These are phyloP conservation scores for Mycena albidolilacea DNA, from an alignment of 768 basidiomycete genomes.

Conservation along the genomic window DNA sequence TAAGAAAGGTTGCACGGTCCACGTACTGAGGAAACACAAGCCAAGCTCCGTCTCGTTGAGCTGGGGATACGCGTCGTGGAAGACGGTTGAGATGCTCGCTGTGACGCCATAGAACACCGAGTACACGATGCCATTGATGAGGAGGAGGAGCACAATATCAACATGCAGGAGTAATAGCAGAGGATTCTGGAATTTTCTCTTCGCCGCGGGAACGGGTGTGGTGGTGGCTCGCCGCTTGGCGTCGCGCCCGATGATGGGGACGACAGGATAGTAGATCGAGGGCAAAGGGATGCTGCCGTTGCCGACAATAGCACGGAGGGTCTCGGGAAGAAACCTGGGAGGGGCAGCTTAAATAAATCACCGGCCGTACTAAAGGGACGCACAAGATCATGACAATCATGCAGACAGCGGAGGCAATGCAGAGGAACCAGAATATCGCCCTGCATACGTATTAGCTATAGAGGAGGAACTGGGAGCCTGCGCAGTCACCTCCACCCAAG, in stretches of 20 bases:
- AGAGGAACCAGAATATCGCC: constrained; percentile 76
- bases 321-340: constrained; percentile 65
- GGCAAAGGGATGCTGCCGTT: constrained; percentile 64
- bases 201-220: constrained; percentile 47
- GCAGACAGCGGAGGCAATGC: constrained; percentile 57
- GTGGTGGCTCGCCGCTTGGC: constrained; percentile 37
- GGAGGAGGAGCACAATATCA: constrained; percentile 68
- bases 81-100: constrained; percentile 74
- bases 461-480: background rate
- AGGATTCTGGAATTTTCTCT: constrained; percentile 62
- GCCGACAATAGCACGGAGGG: constrained; percentile 67
- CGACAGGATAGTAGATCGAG: constrained; percentile 65
- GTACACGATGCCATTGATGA: constrained; percentile 66
- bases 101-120: constrained; percentile 73
- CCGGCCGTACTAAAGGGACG: constrained; percentile 19
- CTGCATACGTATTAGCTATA: constrained; percentile 44
- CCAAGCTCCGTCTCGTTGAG: constrained; percentile 80
- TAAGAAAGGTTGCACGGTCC: background rate
- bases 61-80: constrained; percentile 70
- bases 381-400: constrained; percentile 53
- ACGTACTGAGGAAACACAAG: constrained; percentile 73
- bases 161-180: constrained; percentile 68
- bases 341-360: background rate
- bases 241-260: constrained; percentile 62
- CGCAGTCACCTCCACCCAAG: constrained; percentile 74